These are phyloP conservation scores for Lactarius indigo DNA, from an alignment of 768 basidiomycete genomes.

Conservation along the genomic window DNA sequence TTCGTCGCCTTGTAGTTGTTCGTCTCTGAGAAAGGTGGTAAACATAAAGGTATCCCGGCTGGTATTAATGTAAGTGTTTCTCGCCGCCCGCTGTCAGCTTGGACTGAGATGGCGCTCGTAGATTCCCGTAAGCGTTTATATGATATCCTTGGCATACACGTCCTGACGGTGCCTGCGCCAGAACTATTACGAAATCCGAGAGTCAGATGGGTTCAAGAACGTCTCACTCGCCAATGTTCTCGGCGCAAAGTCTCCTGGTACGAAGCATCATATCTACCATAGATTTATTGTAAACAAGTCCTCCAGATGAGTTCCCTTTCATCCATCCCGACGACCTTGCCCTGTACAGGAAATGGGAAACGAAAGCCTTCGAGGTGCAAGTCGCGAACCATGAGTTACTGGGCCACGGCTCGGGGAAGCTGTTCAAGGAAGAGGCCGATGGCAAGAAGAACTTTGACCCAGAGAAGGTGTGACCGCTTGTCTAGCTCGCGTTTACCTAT, in stretches of 20 bases:
- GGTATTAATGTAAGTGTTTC: conserved; percentile 68
- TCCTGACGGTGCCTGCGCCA: conserved; percentile 27
- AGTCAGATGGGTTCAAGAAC: conserved; percentile 83
- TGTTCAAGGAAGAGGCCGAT: conserved; percentile 72
- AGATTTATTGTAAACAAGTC: neutral
- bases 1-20: neutral
- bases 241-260: conserved; percentile 82
- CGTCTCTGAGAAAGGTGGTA: neutral
- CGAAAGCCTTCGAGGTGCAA: conserved; percentile 76
- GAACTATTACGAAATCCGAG: conserved; percentile 85
- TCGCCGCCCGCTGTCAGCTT: conserved; percentile 5
- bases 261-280: conserved; percentile 19
- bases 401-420: conserved; percentile 81
- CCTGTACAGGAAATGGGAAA: conserved; percentile 76
- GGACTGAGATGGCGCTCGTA: conserved; percentile 28
- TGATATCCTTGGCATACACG: neutral
- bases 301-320: conserved; percentile 64
- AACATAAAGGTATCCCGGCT: conserved; percentile 63
- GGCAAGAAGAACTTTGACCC: conserved; percentile 83
- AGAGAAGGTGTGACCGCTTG: conserved; percentile 42
- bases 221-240: conserved; percentile 83
- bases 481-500: neutral
- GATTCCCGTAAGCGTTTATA: conserved; percentile 53
- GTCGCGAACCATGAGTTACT: conserved; percentile 89
- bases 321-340: conserved; percentile 74